Evolutionary conservation across 305 asterid species (phyloP).

Genomic region (Caryopteris hybrid): DNA sequence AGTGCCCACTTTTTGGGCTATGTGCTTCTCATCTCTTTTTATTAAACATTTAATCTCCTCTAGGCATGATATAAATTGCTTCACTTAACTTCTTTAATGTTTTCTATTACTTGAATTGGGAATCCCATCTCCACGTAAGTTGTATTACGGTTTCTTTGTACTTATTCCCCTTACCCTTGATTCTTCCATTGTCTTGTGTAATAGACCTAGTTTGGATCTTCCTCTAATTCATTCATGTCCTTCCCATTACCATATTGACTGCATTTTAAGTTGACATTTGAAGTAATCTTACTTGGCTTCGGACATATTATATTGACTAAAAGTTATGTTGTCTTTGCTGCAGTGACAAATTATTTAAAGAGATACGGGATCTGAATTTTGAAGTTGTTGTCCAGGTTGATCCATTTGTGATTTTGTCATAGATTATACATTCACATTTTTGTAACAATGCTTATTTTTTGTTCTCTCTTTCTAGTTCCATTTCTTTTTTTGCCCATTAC

Average conservation of each 20-base stretch:
- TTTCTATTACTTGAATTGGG: constrained; percentile 9
- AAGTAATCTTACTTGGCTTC: constrained; percentile 1
- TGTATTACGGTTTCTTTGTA: constrained; percentile 6
- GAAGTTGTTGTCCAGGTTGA: constrained; percentile 98
- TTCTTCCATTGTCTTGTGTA: not conserved
- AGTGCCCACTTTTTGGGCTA: not conserved
- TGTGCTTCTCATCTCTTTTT: constrained; percentile 1
- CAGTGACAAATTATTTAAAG: constrained; percentile 96
- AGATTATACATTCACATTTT: constrained; percentile 6
- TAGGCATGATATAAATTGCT: not conserved
- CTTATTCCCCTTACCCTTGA: not conserved
- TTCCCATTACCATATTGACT: not conserved
- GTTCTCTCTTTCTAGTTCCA: constrained; percentile 4
- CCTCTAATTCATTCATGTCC: constrained; percentile 3
- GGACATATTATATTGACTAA: constrained; percentile 16
- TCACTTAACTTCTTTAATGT: not conserved
- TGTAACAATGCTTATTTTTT: constrained; percentile 3
- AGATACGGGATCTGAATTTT: constrained; percentile 91
- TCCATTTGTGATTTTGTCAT: constrained; percentile 21
- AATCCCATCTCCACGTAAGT: constrained; percentile 3
- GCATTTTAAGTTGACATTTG: not conserved
- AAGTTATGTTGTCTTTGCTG: constrained; percentile 19
- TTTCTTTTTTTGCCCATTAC: not conserved
- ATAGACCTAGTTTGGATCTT: constrained; percentile 4
- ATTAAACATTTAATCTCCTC: not conserved